Evolutionary conservation across 768 basidiomycete genomes (phyloP).

Genomic region (Panaeolus papilionaceus): DNA sequence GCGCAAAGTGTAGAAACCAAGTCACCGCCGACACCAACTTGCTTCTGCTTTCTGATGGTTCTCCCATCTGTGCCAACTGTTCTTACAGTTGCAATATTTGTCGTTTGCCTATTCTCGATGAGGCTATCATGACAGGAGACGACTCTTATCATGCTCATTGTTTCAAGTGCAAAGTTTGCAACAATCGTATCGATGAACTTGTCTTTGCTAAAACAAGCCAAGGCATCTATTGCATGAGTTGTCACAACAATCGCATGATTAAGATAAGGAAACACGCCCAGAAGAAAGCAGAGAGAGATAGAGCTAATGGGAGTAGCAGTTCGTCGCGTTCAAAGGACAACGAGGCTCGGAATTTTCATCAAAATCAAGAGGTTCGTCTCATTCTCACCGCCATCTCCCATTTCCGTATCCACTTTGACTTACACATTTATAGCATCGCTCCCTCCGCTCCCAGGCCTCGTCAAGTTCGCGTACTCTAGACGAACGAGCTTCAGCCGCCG

Average conservation of each 20-base stretch:
- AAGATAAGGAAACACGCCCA: slow-evolving; percentile 91
- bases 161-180: slow-evolving; percentile 97
- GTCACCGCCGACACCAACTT: slow-evolving; percentile 98
- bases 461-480: slow-evolving; percentile 23
- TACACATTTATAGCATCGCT: slow-evolving; percentile 16
- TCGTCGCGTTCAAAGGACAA: slow-evolving; percentile 50
- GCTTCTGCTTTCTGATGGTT: slow-evolving; percentile 95
- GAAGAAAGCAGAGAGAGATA: slow-evolving; percentile 77
- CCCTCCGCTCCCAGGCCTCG: slow-evolving; percentile 20
- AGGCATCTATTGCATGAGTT: slow-evolving; percentile 98
- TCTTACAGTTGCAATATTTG: slow-evolving; percentile 97
- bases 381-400: slow-evolving; percentile 15
- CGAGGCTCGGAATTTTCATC: slow-evolving; percentile 42
- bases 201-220: slow-evolving; percentile 98
- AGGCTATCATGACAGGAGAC: slow-evolving; percentile 99
- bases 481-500: slow-evolving; percentile 13
- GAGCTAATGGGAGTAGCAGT: slow-evolving; percentile 47
- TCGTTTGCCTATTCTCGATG: slow-evolving; percentile 92
- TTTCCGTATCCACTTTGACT: slow-evolving; percentile 1
- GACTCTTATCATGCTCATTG: slow-evolving; percentile 99
- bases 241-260: slow-evolving; percentile 97
- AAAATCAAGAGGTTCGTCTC: slow-evolving; percentile 48
- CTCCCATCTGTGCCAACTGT: slow-evolving; percentile 94
- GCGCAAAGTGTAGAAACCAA: slow-evolving; percentile 91
- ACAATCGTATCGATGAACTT: slow-evolving; percentile 94